Conservation (phyloP, 371 early-diverging fungal species). For the Saksenaea vasiformis region DNA sequence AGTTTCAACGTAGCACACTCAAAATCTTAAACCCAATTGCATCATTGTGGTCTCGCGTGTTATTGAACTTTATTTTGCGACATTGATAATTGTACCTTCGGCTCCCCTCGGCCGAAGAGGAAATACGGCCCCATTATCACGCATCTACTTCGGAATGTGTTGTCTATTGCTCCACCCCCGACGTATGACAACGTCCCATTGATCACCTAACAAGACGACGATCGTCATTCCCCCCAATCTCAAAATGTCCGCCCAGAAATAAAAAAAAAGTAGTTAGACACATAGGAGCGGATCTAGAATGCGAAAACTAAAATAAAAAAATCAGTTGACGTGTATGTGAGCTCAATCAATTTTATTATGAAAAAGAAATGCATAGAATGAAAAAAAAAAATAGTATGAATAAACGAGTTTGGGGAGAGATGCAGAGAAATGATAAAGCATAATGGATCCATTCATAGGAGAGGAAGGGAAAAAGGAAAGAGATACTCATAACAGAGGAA, state of each 20-base stretch:
- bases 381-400: not conserved
- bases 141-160: not conserved
- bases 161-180: not conserved
- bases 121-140: not conserved
- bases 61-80: not conserved
- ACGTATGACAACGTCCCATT: not conserved
- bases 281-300: not conserved
- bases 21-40: not conserved
- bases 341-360: not conserved
- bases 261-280: not conserved
- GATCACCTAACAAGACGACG: not conserved
- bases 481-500: not conserved
- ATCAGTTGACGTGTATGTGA: not conserved
- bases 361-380: not conserved
- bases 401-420: not conserved
- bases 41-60: not conserved
- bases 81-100: not conserved
- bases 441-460: slow-evolving; percentile 15
- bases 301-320: not conserved
- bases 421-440: not conserved
- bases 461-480: not conserved
- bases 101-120: not conserved
- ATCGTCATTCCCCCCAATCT: not conserved
- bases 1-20: not conserved
- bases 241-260: not conserved